Evolutionary conservation across 2,329 filamentous ascomycete species (phyloP), one percentile per base, ranked within the genome.

Genomic region (Neonectria ditissima): DNA sequence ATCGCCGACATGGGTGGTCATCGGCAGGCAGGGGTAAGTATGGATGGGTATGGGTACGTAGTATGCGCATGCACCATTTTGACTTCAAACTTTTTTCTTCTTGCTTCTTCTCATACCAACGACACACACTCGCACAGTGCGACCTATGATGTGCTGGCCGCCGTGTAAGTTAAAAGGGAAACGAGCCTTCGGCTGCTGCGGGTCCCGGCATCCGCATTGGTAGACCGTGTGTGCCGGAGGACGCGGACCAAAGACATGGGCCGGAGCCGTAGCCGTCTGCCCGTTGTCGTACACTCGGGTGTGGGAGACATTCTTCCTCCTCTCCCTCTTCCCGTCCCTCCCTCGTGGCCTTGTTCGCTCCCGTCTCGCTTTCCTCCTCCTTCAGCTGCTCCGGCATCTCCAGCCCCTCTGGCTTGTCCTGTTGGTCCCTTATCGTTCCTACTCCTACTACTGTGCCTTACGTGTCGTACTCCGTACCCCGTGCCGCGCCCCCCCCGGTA

Each of bases 161-260:
- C 44, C 62, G 57, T 64, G 45, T 56, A 51, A 48, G 30, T 39
- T n/a, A 39, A 20, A 20, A 37, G 30, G 30, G 34, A 26, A 47
- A 55, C 56, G 45, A 53, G 45, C 30, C 54, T 61, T 54, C 53
- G 62, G 59, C 50, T 39, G 55, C 41, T 58, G 59, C 58, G 48
- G 53, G 62, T 62, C 53, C 57, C 45, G 51, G 52, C 41, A 30
- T 59, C 55, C 48, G 60, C 44, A 41, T 20, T 41, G 5, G 37
- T 41, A 48, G 48, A 60, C 61, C 61, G 34, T 52, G 51, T 60
- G 22, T 34, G 13, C 41, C 58, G 30, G 51, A 44, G 47, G 37
- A 45, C 50, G 52, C 57, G 56, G 44, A 43, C 55, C 55, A 55
- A 37, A 44, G 39, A 30, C 37, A 54, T 60, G 37, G 56, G 28